Conservation (phyloP, 2,329 filamentous ascomycete species). For the Scedosporium aurantiacum region DNA sequence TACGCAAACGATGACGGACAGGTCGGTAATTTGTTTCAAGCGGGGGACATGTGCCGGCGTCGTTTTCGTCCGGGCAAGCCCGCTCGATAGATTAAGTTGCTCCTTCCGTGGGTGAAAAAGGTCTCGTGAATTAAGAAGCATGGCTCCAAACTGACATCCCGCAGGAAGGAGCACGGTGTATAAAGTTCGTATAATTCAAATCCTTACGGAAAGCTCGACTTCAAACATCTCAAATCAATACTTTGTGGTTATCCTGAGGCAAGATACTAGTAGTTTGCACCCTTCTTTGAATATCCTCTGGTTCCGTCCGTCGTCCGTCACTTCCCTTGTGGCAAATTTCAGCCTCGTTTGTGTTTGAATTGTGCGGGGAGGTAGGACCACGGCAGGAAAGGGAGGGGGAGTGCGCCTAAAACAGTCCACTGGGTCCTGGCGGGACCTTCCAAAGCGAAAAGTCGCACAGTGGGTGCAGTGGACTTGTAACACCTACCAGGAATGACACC, state of each 20-base stretch:
- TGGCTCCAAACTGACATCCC: neutral
- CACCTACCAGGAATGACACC: no score
- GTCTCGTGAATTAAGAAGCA: neutral
- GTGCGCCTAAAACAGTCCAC: neutral
- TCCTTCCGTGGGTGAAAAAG: neutral
- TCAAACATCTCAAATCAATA: neutral
- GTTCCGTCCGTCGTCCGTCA: neutral
- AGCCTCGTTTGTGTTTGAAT: neutral
- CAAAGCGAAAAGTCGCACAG: no score
- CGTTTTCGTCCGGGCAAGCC: neutral
- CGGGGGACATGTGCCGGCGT: no score
- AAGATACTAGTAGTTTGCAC: neutral
- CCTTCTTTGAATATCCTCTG: neutral
- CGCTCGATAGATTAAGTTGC: neutral
- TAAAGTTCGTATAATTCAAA: no score
- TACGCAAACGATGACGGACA: no score
- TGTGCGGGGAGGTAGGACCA: neutral
- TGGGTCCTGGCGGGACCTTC: no score
- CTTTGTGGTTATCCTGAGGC: neutral
- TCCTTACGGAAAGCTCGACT: no score
- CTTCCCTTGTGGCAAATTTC: neutral
- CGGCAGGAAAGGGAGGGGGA: neutral
- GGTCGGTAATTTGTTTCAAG: no score
- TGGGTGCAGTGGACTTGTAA: no score
- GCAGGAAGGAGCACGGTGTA: neutral